Base-by-base conservation (phyloP, 2,329 filamentous ascomycete species). In the Torrubiella hemipterigena region DNA sequence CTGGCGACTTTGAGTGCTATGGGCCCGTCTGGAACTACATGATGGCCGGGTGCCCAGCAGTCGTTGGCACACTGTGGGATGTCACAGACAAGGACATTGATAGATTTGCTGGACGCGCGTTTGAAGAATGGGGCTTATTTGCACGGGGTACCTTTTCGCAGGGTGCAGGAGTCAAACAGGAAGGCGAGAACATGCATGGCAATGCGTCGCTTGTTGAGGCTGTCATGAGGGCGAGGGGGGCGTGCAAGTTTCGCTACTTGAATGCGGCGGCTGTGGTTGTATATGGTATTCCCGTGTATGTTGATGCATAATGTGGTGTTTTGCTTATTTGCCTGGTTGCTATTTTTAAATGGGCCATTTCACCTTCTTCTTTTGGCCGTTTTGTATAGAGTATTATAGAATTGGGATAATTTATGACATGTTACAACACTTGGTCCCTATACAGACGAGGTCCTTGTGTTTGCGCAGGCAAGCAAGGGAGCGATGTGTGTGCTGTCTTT, bases 71-170 rank as follows among this genome's bases (percentile, higher is more conserved):
- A 12, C 65, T 98, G 22, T 98, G 91, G 91, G 91, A 98, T 54
- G 91, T 98, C 30, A 98, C 91, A 8, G 91, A 98, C 52, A 83
- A 83, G 47, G 91, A 98, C 53, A 94, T 95, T 52, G 93, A 98
- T 59, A 81, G 87, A 13, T 93, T 94, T 53, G 82, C 87, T 1
- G 75, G 79, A 20, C 67, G 70, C 17, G 64, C 81, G 3, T 81
- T 94, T 51, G 81, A 91, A 50, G 69, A 80, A 45, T 98, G 91
- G 91, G 91, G 91, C 0, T 54, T 98, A 6, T 61, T 81, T 32
- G 48, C 55, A 2, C 44, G 44, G 53, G 67, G 67, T 35, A 53
- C 62, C 7, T 67, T 63, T 38, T 30, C 52, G 55, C 24, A 41
- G 32, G 27, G 47, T 47, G 38, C 49, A 49, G 32, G 42, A 42